These are phyloP conservation scores for Penicillium macrosclerotiorum DNA, from an alignment of 495 filamentous ascomycete genomes.

Conservation along the genomic window DNA sequence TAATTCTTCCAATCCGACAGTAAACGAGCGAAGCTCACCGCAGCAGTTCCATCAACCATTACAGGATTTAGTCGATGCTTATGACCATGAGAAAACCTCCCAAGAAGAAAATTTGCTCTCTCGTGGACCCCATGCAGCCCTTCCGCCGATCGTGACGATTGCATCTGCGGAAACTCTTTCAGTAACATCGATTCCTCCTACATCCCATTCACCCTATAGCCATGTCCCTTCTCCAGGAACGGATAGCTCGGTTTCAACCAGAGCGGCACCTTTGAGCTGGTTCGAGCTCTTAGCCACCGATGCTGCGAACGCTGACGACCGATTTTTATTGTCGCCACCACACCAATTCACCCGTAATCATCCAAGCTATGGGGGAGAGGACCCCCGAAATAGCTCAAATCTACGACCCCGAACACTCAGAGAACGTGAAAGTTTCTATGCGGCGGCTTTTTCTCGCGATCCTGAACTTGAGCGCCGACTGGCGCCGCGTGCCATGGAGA, in stretches of 20 bases:
- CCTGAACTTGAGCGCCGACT: neutral
- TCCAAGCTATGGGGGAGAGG: neutral
- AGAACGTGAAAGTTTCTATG: conserved; percentile 28
- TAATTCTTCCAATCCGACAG: neutral
- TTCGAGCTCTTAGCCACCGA: conserved; percentile 31
- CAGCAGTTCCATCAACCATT: conserved; percentile 17
- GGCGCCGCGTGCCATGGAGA: conserved; percentile 3
- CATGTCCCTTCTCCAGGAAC: conserved; percentile 24
- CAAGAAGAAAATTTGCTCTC: neutral
- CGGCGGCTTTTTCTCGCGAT: conserved; percentile 22
- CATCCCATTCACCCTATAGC: conserved; percentile 4
- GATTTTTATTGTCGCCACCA: conserved; percentile 24
- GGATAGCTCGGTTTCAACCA: conserved; percentile 19
- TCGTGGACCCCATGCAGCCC: too few relatives aligned
- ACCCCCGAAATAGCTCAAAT: conserved; percentile 13
- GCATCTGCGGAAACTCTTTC: neutral
- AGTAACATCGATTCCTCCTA: neutral
- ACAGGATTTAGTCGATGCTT: conserved; percentile 26
- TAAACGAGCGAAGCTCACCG: neutral
- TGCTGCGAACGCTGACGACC: conserved; percentile 26
- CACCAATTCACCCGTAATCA: conserved; percentile 6
- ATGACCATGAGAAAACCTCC: conserved; percentile 20
- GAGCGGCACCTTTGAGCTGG: conserved; percentile 28
- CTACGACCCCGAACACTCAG: conserved; percentile 18
- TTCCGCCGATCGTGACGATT: neutral